Percentiles rank a stretch among this genome's conserved stretches.
These are phyloP conservation scores for Blastobotrys petasosporus DNA, from an alignment of 1,139 yeast genomes.

Conservation along the genomic window DNA sequence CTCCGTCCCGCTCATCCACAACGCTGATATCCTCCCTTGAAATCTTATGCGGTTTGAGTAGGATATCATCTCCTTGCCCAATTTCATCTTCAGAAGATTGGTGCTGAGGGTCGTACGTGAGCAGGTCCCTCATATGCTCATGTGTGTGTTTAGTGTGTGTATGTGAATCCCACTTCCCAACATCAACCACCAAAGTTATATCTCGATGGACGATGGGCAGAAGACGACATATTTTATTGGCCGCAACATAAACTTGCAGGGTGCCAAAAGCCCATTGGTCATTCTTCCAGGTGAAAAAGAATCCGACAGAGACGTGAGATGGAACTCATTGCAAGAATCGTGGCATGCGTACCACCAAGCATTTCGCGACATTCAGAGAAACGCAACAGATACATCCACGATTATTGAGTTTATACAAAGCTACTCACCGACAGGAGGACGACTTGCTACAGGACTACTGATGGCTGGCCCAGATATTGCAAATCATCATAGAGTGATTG, in stretches of 20 bases:
- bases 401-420: no score
- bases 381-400: no score
- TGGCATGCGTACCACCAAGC: slow-evolving; percentile 24
- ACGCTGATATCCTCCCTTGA: background rate
- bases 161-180: no score
- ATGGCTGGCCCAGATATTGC: slow-evolving; percentile 35
- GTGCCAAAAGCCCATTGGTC: slow-evolving; percentile 33
- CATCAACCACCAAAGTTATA: no score
- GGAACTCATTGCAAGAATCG: slow-evolving; percentile 33
- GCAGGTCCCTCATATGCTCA: slow-evolving; percentile 11
- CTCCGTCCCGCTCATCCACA: slow-evolving; percentile 16
- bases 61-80: background rate
- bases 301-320: slow-evolving; percentile 31
- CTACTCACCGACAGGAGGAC: slow-evolving; percentile 5
- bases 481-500: slow-evolving; percentile 29
- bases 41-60: background rate
- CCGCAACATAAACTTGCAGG: slow-evolving; percentile 2
- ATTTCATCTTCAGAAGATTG: slow-evolving; percentile 13
- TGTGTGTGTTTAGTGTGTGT: background rate
- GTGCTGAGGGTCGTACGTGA: slow-evolving; percentile 16
- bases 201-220: background rate
- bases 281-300: slow-evolving; percentile 38
- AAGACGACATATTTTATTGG: slow-evolving; percentile 5
- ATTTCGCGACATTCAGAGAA: slow-evolving; percentile 11
- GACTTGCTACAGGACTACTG: slow-evolving; percentile 28